These are phyloP conservation scores for Tricholoma sp. DNA, from an alignment of 768 basidiomycete species.

Conservation along the genomic window DNA sequence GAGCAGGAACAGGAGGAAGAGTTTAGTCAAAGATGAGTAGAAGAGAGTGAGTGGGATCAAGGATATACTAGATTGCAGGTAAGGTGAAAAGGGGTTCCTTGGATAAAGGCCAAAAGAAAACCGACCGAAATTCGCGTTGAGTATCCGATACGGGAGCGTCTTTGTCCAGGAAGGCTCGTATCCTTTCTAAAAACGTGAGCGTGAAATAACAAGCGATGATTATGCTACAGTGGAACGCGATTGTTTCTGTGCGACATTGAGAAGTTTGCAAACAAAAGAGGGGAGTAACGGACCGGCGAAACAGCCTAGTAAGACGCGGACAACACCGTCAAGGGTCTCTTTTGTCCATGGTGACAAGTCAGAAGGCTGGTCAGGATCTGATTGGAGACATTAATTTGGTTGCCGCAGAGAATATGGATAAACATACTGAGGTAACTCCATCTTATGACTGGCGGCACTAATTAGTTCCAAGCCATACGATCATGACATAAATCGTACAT, in stretches of 20 bases:
- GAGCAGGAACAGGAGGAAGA: constrained; percentile 77
- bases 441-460: constrained; percentile 53
- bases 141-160: constrained; percentile 37
- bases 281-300: constrained; percentile 42
- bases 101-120: neutral
- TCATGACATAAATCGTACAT: constrained; percentile 42
- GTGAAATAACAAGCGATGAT: constrained; percentile 51
- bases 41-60: constrained; percentile 75
- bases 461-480: constrained; percentile 4
- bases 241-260: constrained; percentile 47
- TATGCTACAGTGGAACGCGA: constrained; percentile 70
- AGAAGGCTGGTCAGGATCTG: constrained; percentile 36
- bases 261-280: neutral
- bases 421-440: constrained; percentile 66
- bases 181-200: constrained; percentile 33
- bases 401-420: neutral
- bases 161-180: neutral
- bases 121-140: constrained; percentile 58
- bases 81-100: neutral
- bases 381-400: neutral
- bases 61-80: constrained; percentile 43
- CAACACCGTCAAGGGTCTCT: constrained; percentile 44
- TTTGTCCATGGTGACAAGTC: constrained; percentile 46
- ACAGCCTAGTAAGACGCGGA: constrained; percentile 62
- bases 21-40: constrained; percentile 81